These are phyloP conservation scores for Aspergillus pseudoglaucus DNA, from an alignment of 2,329 filamentous ascomycete species.

Conservation along the genomic window DNA sequence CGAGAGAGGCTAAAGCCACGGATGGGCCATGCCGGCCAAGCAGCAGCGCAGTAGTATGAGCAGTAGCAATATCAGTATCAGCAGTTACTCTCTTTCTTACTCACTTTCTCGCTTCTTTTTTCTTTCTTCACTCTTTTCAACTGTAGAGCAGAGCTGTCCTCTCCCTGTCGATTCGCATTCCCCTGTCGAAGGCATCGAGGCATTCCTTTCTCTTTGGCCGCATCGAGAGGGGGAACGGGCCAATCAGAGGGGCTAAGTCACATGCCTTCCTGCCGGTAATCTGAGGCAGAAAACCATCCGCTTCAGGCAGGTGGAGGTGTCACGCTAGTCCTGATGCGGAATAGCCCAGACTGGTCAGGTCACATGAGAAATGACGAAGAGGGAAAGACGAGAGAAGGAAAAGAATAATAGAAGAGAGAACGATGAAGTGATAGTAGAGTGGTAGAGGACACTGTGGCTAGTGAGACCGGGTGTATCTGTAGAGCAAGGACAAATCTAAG, in stretches of 20 bases:
- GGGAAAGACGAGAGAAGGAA: neutral
- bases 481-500: too few species aligned
- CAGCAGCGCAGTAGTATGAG: slow-evolving; percentile 12
- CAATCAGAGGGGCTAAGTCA: neutral
- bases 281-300: slow-evolving; percentile 15
- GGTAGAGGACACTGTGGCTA: too few species aligned
- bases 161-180: too few species aligned
- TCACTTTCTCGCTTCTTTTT: neutral
- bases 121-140: neutral
- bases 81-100: neutral
- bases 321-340: neutral
- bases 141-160: neutral
- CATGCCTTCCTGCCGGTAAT: neutral
- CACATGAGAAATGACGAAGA: neutral
- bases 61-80: slow-evolving; percentile 1
- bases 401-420: neutral
- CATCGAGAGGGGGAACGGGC: neutral
- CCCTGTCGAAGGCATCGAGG: too few species aligned
- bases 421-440: too few species aligned
- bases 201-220: neutral
- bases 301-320: neutral
- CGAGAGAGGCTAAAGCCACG: slow-evolving; percentile 15
- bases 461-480: too few species aligned
- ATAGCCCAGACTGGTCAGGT: neutral
- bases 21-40: slow-evolving; percentile 19